Evolutionary conservation across 73 alveolate species (phyloP).

Genomic region (Paramecium bursaria): DNA sequence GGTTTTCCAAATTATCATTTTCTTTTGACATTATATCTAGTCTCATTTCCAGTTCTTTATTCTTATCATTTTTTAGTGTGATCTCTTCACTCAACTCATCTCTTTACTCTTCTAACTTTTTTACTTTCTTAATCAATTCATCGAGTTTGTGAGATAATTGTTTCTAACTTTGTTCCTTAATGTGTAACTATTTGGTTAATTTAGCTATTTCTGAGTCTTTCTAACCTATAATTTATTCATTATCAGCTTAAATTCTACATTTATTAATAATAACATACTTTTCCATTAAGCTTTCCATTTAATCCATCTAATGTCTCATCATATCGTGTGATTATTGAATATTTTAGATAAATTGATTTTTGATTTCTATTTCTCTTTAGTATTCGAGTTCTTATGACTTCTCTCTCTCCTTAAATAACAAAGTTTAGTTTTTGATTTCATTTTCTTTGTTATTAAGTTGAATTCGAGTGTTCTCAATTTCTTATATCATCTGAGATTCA

Average conservation of each 20-base stretch:
- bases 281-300: slow-evolving; percentile 7
- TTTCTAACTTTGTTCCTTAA: slow-evolving; percentile 15
- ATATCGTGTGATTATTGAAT: neutral
- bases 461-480: neutral
- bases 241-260: slow-evolving; percentile 34
- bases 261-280: neutral
- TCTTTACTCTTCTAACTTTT: slow-evolving; percentile 30
- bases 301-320: slow-evolving; percentile 19
- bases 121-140: slow-evolving; percentile 6
- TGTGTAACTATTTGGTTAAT: slow-evolving; percentile 10
- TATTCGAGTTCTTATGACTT: neutral
- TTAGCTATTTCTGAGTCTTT: slow-evolving; percentile 32
- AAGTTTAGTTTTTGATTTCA: slow-evolving; percentile 7
- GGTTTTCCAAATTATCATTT: slow-evolving; percentile 30
- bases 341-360: slow-evolving; percentile 4
- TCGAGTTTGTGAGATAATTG: slow-evolving; percentile 23
- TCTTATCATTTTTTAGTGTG: slow-evolving; percentile 1
- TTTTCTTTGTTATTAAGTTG: slow-evolving; percentile 29
- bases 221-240: neutral
- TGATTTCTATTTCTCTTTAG: slow-evolving; percentile 11
- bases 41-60: slow-evolving; percentile 13
- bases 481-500: slow-evolving; percentile 31
- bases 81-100: slow-evolving; percentile 28
- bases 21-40: slow-evolving; percentile 24
- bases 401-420: slow-evolving; percentile 38